phyloP scores from a whole-genome alignment of 202 grass and related monocot genomes.

The Panicum hallii region DNA sequence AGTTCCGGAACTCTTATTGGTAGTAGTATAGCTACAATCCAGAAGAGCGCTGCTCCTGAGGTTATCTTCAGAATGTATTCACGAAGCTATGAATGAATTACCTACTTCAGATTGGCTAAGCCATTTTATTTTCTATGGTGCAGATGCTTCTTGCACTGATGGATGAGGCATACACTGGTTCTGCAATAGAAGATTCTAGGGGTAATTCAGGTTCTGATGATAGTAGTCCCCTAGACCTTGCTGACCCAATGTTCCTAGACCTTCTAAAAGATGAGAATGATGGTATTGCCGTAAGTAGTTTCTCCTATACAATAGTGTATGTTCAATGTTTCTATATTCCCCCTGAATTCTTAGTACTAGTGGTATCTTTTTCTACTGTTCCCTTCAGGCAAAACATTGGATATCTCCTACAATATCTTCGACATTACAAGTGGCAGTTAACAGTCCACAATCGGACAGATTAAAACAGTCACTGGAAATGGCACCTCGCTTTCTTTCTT shows the following conservation, averaged over 20 bases:
- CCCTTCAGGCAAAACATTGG: conserved; percentile 85
- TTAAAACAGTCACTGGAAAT: conserved; percentile 83
- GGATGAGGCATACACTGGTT: conserved; percentile 98
- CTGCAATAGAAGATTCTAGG: conserved; percentile 74
- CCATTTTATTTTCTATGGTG: conserved; percentile 19
- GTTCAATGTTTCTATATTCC: background rate
- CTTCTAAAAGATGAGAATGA: conserved; percentile 99
- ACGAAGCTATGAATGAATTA: conserved; percentile 37
- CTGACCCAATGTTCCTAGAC: conserved; percentile 93
- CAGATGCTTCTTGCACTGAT: conserved; percentile 96
- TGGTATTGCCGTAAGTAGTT: conserved; percentile 80
- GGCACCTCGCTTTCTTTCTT: conserved; percentile 76
- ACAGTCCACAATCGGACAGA: conserved; percentile 68
- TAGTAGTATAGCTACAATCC: conserved; percentile 96
- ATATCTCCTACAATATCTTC: conserved; percentile 82
- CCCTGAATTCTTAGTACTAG: conserved; percentile 20
- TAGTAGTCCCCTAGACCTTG: conserved; percentile 72
- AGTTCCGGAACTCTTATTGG: conserved; percentile 90
- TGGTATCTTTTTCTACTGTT: conserved; percentile 19
- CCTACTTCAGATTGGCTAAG: conserved; percentile 28
- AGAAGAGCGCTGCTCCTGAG: conserved; percentile 97
- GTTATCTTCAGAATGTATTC: conserved; percentile 55
- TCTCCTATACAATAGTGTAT: conserved; percentile 13
- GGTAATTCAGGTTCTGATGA: conserved; percentile 76
- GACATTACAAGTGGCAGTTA: conserved; percentile 73